A percentile compares a stretch with the other conserved stretches of the same genome.
Conservation (phyloP, 2,329 filamentous ascomycete genomes). For the Fusarium sp. region DNA sequence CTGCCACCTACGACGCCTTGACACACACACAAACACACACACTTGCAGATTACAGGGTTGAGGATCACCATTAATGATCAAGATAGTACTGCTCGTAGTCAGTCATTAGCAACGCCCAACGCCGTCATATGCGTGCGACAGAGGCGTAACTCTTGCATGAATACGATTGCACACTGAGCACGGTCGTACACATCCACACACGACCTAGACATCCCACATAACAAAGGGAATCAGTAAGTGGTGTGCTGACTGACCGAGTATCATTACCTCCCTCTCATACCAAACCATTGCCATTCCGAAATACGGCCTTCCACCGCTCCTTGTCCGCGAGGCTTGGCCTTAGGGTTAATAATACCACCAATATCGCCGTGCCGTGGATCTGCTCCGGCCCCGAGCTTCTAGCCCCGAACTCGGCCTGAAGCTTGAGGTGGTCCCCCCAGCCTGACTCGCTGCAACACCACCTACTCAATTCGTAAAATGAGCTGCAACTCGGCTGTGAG, state of each 20-base stretch:
- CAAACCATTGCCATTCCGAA: constrained; percentile 2
- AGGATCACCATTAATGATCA: not conserved
- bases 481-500: constrained; percentile 9
- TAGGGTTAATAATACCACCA: constrained; percentile 17
- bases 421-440: constrained; percentile 34
- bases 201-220: not conserved
- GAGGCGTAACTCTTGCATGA: constrained; percentile 7
- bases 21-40: not conserved
- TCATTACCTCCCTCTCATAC: not conserved
- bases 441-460: constrained; percentile 35
- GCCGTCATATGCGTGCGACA: constrained; percentile 21
- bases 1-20: not conserved
- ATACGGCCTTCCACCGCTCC: constrained; percentile 25
- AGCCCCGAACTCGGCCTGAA: constrained; percentile 39
- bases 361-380: constrained; percentile 24
- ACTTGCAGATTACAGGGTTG: not conserved
- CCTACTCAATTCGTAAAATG: constrained; percentile 31
- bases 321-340: constrained; percentile 12
- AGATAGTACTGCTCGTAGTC: not conserved
- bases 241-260: constrained; percentile 16
- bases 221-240: not conserved
- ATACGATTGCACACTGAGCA: constrained; percentile 19
- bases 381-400: constrained; percentile 32
- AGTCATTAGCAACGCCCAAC: constrained; percentile 3
- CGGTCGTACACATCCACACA: constrained; percentile 13